phyloP scores from a whole-genome alignment of 2,329 filamentous ascomycete genomes.

The Myriosclerotinia curreyana region DNA sequence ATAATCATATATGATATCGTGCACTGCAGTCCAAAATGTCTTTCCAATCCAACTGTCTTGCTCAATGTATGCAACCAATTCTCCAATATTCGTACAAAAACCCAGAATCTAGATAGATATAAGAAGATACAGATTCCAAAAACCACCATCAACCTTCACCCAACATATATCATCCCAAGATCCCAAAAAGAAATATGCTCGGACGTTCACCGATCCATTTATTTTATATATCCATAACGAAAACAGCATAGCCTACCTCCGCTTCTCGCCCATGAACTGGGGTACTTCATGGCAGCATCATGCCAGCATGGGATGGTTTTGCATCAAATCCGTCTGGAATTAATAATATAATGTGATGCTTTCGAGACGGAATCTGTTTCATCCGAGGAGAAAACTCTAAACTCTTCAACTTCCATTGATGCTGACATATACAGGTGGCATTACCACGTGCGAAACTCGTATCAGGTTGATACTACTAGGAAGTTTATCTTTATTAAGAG shows the following conservation, averaged over 20 bases:
- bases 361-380: constrained; percentile 12
- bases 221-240: background rate
- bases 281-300: background rate
- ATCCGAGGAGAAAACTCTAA: constrained; percentile 19
- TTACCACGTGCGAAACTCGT: background rate
- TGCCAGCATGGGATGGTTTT: background rate
- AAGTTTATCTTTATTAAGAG: background rate
- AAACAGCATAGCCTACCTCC: constrained; percentile 11
- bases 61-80: background rate
- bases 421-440: background rate
- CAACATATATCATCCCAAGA: background rate
- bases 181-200: background rate
- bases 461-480: background rate
- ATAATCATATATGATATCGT: background rate
- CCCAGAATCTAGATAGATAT: background rate
- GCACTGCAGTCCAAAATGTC: background rate
- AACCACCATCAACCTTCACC: background rate
- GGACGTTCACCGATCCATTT: background rate
- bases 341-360: too few relatives aligned
- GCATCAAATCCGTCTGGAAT: constrained; percentile 6
- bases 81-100: background rate
- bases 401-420: background rate
- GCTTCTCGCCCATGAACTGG: background rate
- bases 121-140: background rate
- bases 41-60: background rate